Evolutionary conservation across 2,329 filamentous ascomycete species (phyloP), one percentile per base, ranked within the genome.

Genomic region (Beauveria sp.): DNA sequence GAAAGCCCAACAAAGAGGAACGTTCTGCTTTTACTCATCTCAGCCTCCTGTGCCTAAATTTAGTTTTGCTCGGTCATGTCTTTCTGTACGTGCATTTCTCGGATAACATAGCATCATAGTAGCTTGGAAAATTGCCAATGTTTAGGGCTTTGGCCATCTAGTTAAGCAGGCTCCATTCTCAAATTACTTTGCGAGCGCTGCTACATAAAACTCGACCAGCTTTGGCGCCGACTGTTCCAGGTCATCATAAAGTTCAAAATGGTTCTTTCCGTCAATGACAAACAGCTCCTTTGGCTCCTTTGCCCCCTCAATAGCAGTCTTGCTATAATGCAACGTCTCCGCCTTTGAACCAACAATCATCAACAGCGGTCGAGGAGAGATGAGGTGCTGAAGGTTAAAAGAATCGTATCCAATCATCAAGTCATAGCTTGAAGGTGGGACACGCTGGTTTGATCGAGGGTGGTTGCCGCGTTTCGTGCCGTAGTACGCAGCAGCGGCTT

Each of bases 271-370:
- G 14, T 66, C 65, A 2, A 67, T 22, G 1, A 66, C 63, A 40
- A 46, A 56, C 18, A 67, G 46, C 61, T 67, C 64, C 60, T 66
- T 67, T 2, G 64, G 65, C 34, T 66, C 64, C 58, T 48, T 62
- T 14, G 64, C 63, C 26, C 60, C 62, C 16, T n/a, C 54, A 3
- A 65, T n/a, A 4, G 49, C 64, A 26, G 59, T 52, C 51, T 66
- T 62, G 18, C 63, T 64, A 12, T 53, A 31, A 20, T 34, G 40
- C 43, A 31, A 24, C 18, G 57, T 53, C 31, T n/a, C 48, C n/a
- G 57, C 22, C 49, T 65, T 20, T 7, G 46, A 26, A 10, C 57
- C 57, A 16, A 12, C 28, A 31, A 60, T 60, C 46, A 60, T 52
- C n/a, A 60, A 20, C 57, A 53, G 16, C 20, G 57, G 57, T 7